Conservation (phyloP, 345 rosid genomes). For the Corymbia maculata region DNA sequence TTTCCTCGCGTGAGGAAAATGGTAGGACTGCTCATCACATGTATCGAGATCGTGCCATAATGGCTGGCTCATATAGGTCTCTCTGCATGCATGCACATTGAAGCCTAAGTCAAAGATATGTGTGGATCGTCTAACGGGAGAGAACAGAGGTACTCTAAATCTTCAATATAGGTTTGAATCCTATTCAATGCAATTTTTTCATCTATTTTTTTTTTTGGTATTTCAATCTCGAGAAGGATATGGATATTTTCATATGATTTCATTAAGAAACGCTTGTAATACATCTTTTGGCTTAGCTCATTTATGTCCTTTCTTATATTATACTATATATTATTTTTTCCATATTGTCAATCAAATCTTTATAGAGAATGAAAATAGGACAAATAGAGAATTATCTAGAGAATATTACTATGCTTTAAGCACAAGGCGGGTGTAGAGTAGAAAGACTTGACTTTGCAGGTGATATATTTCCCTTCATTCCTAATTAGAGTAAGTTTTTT, state of each 20-base stretch:
- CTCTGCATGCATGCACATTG: background rate
- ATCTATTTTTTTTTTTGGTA: background rate
- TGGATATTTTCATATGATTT: background rate
- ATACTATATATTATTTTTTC: background rate
- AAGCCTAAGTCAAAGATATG: background rate
- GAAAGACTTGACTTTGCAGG: background rate
- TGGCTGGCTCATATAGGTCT: background rate
- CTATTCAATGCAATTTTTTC: background rate
- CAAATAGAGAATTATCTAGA: background rate
- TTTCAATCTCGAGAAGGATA: background rate
- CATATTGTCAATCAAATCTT: background rate
- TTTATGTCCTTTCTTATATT: background rate
- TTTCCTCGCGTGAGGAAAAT: background rate
- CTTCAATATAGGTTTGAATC: background rate
- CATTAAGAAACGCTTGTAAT: background rate
- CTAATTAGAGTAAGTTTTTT: background rate
- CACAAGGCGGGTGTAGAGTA: background rate
- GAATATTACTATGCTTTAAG: background rate
- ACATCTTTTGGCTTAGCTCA: background rate
- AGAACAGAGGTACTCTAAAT: background rate
- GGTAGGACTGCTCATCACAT: background rate
- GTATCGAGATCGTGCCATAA: background rate
- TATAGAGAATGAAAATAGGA: background rate
- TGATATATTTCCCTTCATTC: background rate
- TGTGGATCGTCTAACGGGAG: background rate